Evolutionary conservation across 1,284 basidiomycete genomes (phyloP), one percentile per base, ranked within the genome.

Genomic region (Kalmanozyma brasiliensis): DNA sequence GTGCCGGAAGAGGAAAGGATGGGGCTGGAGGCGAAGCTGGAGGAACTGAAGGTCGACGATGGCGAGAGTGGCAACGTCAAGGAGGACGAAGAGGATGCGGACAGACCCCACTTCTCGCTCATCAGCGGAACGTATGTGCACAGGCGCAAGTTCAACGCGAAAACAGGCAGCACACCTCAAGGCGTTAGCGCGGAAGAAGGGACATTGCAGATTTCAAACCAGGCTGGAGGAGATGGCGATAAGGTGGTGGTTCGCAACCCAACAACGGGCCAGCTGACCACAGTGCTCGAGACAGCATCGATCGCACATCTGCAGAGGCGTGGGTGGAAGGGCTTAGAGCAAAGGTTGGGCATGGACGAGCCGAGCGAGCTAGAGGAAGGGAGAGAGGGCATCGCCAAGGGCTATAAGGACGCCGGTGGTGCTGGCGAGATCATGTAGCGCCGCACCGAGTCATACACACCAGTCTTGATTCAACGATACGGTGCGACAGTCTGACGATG

Each of bases 301-400:
- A 76, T 75, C 47, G 86, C 89, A 76, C 92, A 90, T 79, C 82
- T 93, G 9, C 87, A 88, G 42, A 83, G 84, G 22, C 86, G 94
- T 24, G 88, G 87, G 0, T 98, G 91, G 84, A 88, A 87, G 52
- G 96, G 95, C 0, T 84, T 98, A 11, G 94, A 98, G 69, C 85
- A 87, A 24, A 86, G 91, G 10, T 77, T 90, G 14, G 94, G 93
- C 0, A 84, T 91, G 80, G 92, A 95, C 76, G 87, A 86, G 9
- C 93, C 94, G 0, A 88, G 90, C 61, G 78, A 89, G 42, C 83
- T 98, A 51, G 92, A 97, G 83, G 89, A 95, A 82, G 95, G 93
- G 1, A 85, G 92, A 56, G 91, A 87, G 69, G 95, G 95, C 4
- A 91, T 96, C 46, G 94, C 95, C 29, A 87, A 90, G 66, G 92